phyloP scores from a whole-genome alignment of 345 rosid genomes.

The Rhodamnia argentea region DNA sequence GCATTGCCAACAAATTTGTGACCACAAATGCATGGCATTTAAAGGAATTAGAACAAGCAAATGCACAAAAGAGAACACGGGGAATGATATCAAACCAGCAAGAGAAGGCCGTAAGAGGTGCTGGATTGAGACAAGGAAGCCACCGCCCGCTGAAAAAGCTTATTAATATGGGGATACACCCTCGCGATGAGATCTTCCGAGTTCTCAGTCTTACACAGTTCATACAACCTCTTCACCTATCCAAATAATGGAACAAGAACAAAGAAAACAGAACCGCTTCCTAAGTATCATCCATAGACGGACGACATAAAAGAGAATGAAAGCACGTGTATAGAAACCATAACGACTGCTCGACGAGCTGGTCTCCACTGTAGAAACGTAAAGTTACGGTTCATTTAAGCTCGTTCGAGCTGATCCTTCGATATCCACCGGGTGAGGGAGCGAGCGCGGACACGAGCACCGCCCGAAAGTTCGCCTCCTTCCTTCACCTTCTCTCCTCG shows the following conservation, averaged over 20 bases:
- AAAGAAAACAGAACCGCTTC: neutral
- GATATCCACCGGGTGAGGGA: neutral
- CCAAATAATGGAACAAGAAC: neutral
- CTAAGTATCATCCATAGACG: neutral
- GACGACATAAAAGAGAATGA: neutral
- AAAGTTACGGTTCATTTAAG: neutral
- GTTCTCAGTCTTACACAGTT: constrained; percentile 56
- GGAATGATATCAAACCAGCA: constrained; percentile 35
- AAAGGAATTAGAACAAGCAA: neutral
- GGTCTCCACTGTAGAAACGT: neutral
- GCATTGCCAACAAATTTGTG: neutral
- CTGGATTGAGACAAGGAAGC: constrained; percentile 65
- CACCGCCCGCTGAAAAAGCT: constrained; percentile 83
- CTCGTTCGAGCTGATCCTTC: neutral
- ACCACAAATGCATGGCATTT: neutral
- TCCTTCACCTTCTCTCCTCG: neutral
- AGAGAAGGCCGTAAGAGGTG: constrained; percentile 63
- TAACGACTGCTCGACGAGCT: neutral
- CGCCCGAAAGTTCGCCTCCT: neutral
- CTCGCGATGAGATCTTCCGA: constrained; percentile 86
- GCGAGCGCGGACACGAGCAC: neutral
- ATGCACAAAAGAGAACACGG: neutral
- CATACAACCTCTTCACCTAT: constrained; percentile 67
- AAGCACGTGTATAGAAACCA: neutral
- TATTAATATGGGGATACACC: constrained; percentile 69